These are phyloP conservation scores for Rhynchosporium graminicola DNA, from an alignment of 2,329 filamentous ascomycete genomes.

Conservation along the genomic window DNA sequence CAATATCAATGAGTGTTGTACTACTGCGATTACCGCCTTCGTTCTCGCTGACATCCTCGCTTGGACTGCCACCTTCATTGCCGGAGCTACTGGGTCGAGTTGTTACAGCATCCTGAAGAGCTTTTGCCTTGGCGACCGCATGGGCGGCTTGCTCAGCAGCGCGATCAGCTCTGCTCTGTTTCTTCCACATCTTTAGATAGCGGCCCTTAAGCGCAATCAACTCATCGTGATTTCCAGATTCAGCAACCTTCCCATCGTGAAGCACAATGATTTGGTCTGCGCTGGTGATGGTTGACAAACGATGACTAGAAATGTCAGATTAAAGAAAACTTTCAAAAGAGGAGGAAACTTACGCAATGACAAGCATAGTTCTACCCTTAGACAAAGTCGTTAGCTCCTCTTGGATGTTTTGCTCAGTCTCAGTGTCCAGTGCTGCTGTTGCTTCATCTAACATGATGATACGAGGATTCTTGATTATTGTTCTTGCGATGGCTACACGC, in stretches of 20 bases:
- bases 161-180: constrained; percentile 77
- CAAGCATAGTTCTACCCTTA: constrained; percentile 84
- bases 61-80: constrained; percentile 31
- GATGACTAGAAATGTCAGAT: constrained; percentile 73
- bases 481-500: constrained; percentile 88
- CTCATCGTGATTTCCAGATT: constrained; percentile 77
- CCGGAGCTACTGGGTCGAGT: constrained; percentile 36
- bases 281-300: constrained; percentile 83
- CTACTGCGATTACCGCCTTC: constrained; percentile 33
- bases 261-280: constrained; percentile 86
- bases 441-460: constrained; percentile 95
- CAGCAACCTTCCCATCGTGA: constrained; percentile 73
- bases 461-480: constrained; percentile 86
- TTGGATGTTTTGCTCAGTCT: constrained; percentile 93
- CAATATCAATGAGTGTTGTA: constrained; percentile 25
- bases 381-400: constrained; percentile 80
- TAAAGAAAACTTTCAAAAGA: constrained; percentile 71
- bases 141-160: constrained; percentile 59
- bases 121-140: constrained; percentile 37
- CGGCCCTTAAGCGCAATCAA: constrained; percentile 69
- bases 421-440: constrained; percentile 86
- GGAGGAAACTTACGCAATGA: constrained; percentile 73
- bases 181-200: constrained; percentile 84
- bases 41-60: constrained; percentile 37
- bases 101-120: constrained; percentile 35